These are phyloP conservation scores for Alternaria arborescens DNA, from an alignment of 2,329 filamentous ascomycete species.

Conservation along the genomic window DNA sequence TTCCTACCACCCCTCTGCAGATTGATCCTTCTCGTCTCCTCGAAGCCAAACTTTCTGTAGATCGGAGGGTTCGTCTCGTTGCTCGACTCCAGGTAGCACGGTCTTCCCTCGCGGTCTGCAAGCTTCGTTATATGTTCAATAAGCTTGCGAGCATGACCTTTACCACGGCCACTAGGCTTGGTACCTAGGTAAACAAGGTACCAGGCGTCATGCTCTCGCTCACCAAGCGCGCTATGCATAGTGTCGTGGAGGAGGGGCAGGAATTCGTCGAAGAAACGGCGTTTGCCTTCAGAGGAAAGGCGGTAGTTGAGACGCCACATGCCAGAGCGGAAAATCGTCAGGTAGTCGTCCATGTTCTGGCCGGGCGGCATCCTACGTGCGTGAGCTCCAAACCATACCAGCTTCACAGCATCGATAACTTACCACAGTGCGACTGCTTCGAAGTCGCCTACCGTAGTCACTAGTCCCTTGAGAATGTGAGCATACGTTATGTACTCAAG, in stretches of 20 bases:
- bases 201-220: constrained; percentile 73
- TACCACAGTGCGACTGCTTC: constrained; percentile 83
- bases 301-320: constrained; percentile 81
- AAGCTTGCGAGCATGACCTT: constrained; percentile 76
- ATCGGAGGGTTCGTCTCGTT: constrained; percentile 72
- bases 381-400: constrained; percentile 12
- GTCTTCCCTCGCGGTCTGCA: constrained; percentile 73
- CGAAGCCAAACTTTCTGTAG: constrained; percentile 80
- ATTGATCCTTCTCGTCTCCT: constrained; percentile 68
- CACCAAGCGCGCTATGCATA: constrained; percentile 73
- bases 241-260: constrained; percentile 76
- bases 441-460: constrained; percentile 78
- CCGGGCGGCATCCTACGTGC: constrained; percentile 74
- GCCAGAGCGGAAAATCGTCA: constrained; percentile 75
- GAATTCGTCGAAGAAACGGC: constrained; percentile 80
- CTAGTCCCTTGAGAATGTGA: constrained; percentile 76
- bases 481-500: constrained; percentile 80
- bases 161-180: constrained; percentile 72
- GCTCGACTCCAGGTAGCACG: constrained; percentile 82
- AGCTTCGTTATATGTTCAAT: constrained; percentile 71
- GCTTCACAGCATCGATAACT: constrained; percentile 41
- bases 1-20: constrained; percentile 66
- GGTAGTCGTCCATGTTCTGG: constrained; percentile 75
- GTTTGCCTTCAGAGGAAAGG: constrained; percentile 74
- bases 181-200: constrained; percentile 87